phyloP scores from a whole-genome alignment of 371 early-diverging fungal genomes.

The Blakeslea trispora region DNA sequence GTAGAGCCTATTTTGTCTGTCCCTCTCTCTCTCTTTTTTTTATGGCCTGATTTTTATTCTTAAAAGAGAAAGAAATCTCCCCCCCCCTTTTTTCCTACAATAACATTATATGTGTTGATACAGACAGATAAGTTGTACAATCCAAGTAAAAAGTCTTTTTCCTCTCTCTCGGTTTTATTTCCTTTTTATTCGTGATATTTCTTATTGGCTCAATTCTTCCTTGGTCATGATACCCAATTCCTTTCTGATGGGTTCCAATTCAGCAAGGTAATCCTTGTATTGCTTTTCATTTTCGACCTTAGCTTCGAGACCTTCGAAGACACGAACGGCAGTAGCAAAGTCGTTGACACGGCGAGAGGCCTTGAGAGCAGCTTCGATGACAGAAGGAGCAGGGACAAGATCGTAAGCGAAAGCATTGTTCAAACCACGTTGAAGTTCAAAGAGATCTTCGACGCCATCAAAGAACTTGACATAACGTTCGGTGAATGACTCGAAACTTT shows the following conservation, averaged over 20 bases:
- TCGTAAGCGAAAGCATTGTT: constrained; percentile 97
- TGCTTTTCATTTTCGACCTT: constrained; percentile 84
- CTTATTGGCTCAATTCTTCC: constrained; percentile 80
- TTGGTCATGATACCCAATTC: constrained; percentile 88
- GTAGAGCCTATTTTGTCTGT: no score
- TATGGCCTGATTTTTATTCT: no score
- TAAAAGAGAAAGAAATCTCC: no score
- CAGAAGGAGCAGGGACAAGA: constrained; percentile 88
- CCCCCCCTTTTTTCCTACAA: no score
- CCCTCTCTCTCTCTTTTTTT: no score
- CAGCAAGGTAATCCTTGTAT: constrained; percentile 87
- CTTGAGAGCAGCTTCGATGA: constrained; percentile 85
- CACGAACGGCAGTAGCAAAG: constrained; percentile 89
- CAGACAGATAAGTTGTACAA: no score
- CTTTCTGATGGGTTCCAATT: constrained; percentile 80
- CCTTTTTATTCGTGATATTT: no score
- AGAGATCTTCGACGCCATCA: constrained; percentile 89
- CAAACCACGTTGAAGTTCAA: constrained; percentile 95
- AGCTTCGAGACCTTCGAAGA: constrained; percentile 91
- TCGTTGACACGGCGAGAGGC: constrained; percentile 93
- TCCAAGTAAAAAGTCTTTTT: no score
- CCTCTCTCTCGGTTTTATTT: no score
- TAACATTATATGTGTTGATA: no score
- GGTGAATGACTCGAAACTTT: constrained; percentile 80
- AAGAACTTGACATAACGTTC: constrained; percentile 87